Percentiles rank a stretch among this genome's conserved stretches.
These are phyloP conservation scores for Eimeria acervulina DNA, from an alignment of 169 alveolate species.

Conservation along the genomic window DNA sequence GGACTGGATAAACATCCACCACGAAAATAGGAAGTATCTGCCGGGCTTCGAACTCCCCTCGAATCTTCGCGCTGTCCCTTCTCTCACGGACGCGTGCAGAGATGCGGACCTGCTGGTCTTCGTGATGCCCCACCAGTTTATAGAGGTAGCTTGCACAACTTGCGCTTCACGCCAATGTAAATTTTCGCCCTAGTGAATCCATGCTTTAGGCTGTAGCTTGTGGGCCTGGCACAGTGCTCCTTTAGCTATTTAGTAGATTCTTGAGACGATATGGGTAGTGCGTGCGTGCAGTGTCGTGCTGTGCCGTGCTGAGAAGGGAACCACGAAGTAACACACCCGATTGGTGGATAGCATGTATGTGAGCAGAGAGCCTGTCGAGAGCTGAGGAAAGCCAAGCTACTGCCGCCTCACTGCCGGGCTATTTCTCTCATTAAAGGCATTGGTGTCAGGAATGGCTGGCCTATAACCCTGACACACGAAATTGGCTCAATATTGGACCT, in stretches of 20 bases:
- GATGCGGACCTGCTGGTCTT: slow-evolving; percentile 93
- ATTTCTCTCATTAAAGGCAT: slow-evolving; percentile 81
- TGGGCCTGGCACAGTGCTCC: not conserved
- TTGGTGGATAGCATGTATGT: not conserved
- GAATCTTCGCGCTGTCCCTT: slow-evolving; percentile 93
- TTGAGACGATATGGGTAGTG: not conserved
- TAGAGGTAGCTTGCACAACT: slow-evolving; percentile 79
- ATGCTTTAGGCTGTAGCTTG: not conserved
- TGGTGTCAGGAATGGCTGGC: slow-evolving; percentile 72
- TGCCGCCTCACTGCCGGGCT: slow-evolving; percentile 81
- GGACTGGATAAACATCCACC: slow-evolving; percentile 92
- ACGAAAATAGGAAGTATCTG: slow-evolving; percentile 94
- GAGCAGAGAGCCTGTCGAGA: slow-evolving; percentile 77
- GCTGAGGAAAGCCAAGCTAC: slow-evolving; percentile 73
- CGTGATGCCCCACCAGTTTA: slow-evolving; percentile 95
- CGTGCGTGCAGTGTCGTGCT: not conserved
- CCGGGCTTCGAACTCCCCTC: slow-evolving; percentile 94
- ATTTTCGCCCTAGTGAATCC: not conserved
- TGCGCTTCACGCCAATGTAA: not conserved
- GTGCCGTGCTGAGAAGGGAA: not conserved
- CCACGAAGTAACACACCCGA: not conserved
- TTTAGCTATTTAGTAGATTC: not conserved
- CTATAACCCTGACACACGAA: slow-evolving; percentile 62
- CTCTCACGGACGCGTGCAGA: slow-evolving; percentile 90
- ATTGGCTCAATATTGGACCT: slow-evolving; percentile 59